These are phyloP conservation scores for Aspergillus nanangensis DNA, from an alignment of 495 filamentous ascomycete genomes.

Conservation along the genomic window DNA sequence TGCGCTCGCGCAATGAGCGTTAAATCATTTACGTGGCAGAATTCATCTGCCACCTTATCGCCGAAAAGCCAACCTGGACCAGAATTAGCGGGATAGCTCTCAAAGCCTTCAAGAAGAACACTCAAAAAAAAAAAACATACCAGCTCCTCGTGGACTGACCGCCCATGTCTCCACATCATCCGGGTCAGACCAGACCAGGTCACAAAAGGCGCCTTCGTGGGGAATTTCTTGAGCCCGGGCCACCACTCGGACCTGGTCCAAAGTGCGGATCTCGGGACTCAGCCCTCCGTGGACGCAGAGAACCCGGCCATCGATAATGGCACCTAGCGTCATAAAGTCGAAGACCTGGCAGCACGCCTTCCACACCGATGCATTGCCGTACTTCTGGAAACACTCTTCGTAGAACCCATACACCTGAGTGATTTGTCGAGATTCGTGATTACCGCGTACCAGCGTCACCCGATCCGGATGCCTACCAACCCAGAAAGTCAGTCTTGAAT, in stretches of 20 bases:
- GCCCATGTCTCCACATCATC: slow-evolving; percentile 99
- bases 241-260: slow-evolving; percentile 97
- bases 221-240: slow-evolving; percentile 96
- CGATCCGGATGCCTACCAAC: slow-evolving; percentile 89
- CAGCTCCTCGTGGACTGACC: slow-evolving; percentile 87
- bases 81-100: background rate
- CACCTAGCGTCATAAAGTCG: slow-evolving; percentile 93
- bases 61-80: slow-evolving; percentile 84
- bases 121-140: slow-evolving; percentile 22
- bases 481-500: slow-evolving; percentile 5
- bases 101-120: background rate
- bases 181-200: slow-evolving; percentile 96
- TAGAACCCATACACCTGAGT: slow-evolving; percentile 99
- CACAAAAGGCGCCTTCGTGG: slow-evolving; percentile 96
- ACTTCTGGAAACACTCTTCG: slow-evolving; percentile 96
- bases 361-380: slow-evolving; percentile 97
- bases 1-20: slow-evolving; percentile 92
- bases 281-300: slow-evolving; percentile 97
- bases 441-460: slow-evolving; percentile 92
- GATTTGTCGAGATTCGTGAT: slow-evolving; percentile 96
- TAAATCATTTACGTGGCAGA: slow-evolving; percentile 97
- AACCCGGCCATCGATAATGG: slow-evolving; percentile 94
- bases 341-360: slow-evolving; percentile 99
- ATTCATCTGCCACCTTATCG: slow-evolving; percentile 96
- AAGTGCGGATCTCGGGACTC: slow-evolving; percentile 90